Base-by-base conservation (phyloP, 345 rosid species). In the Geranium rotundifolium region DNA sequence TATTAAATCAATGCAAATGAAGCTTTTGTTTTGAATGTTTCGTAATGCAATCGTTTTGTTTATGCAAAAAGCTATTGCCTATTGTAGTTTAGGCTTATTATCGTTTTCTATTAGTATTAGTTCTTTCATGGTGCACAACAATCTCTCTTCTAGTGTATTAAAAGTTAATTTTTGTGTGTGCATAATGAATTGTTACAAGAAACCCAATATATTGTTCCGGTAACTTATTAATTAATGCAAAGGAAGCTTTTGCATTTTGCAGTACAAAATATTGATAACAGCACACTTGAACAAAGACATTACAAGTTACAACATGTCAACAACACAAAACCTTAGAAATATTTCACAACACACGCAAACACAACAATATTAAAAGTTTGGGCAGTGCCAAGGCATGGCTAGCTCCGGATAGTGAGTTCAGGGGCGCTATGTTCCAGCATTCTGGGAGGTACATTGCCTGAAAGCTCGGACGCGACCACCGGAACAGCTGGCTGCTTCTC, bases 401-500 rank as follows among this genome's bases (percentile, higher is more conserved):
- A 90, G 67, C 86, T 72, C 10, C 68, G 69, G 71, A 85, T 85
- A 34, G 78, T 79, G 7, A 88, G 70, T 60, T 68, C 90, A 6
- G 76, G 77, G 62, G 81, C 49, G 4, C 64, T 23, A 6, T 65
- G 70, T 60, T 82, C 85, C 76, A 67, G 70, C 75, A 82, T 78
- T 64, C 74, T 59, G 0, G 85, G 89, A 0, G 85, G 89, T 6
- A 81, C 23, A 39, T 63, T 56, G 6, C 70, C 77, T 7, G 80
- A 76, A 10, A 74, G 71, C 62, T 81, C 77, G 2, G 81, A 71
- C 10, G 82, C 71, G 56, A 63, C 62, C 61, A 60, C 69, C 19
- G 15, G 54, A 17, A 73, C 69, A 5, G 72, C 31, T 59, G 27
- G 74, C 63, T 74, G 76, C 17, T 60, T 52, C 0, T 77, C 84